phyloP scores from a whole-genome alignment of 345 rosid genomes.

The Lumnitzera littorea region DNA sequence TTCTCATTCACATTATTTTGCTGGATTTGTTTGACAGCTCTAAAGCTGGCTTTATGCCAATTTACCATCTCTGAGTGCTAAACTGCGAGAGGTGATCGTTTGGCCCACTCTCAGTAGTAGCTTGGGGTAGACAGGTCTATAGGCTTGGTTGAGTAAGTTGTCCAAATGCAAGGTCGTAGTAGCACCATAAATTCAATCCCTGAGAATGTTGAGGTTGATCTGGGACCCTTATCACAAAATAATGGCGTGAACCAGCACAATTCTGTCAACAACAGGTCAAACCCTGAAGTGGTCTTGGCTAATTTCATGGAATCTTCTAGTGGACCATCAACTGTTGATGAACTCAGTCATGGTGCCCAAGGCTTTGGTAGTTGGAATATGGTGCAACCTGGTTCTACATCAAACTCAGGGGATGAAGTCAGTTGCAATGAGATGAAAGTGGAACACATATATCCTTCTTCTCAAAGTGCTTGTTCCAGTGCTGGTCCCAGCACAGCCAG shows the following conservation, averaged over 20 bases:
- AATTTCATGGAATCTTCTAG: conserved; percentile 34
- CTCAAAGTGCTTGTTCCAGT: conserved; percentile 21
- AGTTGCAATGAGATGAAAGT: conserved; percentile 35
- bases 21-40: too few relatives aligned
- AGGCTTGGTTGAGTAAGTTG: conserved; percentile 15
- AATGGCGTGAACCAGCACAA: conserved; percentile 30
- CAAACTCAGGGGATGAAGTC: conserved; percentile 32
- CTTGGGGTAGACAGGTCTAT: too few relatives aligned
- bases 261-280: conserved; percentile 30
- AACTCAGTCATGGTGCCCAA: conserved; percentile 32
- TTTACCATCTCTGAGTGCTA: too few relatives aligned
- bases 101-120: too few relatives aligned
- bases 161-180: conserved; percentile 56
- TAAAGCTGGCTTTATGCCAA: too few relatives aligned
- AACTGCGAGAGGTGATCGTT: too few relatives aligned
- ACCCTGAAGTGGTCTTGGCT: conserved; percentile 37
- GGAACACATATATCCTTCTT: conserved; percentile 40
- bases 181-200: conserved; percentile 40
- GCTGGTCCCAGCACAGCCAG: conserved; percentile 42
- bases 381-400: conserved; percentile 56
- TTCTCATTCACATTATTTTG: too few relatives aligned
- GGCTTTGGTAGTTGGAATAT: conserved; percentile 47
- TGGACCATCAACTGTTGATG: conserved; percentile 26
- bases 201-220: conserved; percentile 44
- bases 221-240: conserved; percentile 33